phyloP scores from a whole-genome alignment of 2,329 filamentous ascomycete species.

The Huntiella abstrusa region DNA sequence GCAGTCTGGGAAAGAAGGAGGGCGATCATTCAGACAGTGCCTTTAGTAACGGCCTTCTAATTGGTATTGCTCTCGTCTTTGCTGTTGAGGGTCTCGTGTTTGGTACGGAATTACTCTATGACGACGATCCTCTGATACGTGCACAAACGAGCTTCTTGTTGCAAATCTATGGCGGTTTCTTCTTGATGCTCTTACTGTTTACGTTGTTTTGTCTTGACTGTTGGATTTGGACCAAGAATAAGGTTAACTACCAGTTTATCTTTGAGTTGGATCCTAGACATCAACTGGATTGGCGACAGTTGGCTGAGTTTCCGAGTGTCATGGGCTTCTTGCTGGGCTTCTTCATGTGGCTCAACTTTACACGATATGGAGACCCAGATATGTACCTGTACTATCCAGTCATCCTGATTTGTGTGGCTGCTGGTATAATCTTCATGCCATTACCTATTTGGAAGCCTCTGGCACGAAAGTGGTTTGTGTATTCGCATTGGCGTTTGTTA shows the following conservation, averaged over 20 bases:
- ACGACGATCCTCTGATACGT: constrained; percentile 28
- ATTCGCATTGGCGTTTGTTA: constrained; percentile 74
- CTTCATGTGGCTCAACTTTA: constrained; percentile 80
- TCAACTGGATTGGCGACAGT: constrained; percentile 73
- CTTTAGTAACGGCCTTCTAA: constrained; percentile 44
- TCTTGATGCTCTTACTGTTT: constrained; percentile 63
- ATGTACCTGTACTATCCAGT: constrained; percentile 80
- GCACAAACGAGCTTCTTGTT: constrained; percentile 48
- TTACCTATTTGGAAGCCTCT: constrained; percentile 53
- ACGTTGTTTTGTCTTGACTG: constrained; percentile 74
- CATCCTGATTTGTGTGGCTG: constrained; percentile 51
- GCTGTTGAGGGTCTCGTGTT: constrained; percentile 45
- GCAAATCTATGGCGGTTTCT: constrained; percentile 87
- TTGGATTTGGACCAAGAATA: constrained; percentile 60
- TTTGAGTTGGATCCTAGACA: constrained; percentile 88
- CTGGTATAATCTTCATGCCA: constrained; percentile 56
- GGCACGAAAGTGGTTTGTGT: constrained; percentile 69
- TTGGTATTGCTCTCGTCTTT: constrained; percentile 50
- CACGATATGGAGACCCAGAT: constrained; percentile 39
- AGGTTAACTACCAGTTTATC: constrained; percentile 91
- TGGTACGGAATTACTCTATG: constrained; percentile 32
- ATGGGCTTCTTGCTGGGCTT: constrained; percentile 63
- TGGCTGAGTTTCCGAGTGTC: constrained; percentile 71
- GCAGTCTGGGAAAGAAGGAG: constrained; percentile 42
- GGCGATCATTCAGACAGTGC: constrained; percentile 30